Conservation (phyloP, 495 filamentous ascomycete genomes). For the Glonium stellatum region DNA sequence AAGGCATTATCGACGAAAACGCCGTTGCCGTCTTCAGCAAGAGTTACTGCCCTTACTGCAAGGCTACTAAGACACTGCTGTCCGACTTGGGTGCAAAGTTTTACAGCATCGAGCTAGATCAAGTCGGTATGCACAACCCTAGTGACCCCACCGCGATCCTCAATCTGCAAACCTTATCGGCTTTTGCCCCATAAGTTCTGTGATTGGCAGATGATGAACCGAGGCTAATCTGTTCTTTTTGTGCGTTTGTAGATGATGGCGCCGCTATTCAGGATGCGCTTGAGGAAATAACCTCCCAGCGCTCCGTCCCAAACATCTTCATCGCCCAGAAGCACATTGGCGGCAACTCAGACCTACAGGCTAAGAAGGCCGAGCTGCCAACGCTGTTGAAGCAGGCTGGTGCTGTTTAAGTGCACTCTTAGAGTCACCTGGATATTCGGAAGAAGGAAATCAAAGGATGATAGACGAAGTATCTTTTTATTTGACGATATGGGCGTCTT, state of each 20-base stretch:
- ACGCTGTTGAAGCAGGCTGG: conserved; percentile 57
- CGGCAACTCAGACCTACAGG: conserved; percentile 90
- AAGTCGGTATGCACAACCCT: conserved; percentile 55
- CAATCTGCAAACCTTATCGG: no score
- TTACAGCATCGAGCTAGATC: conserved; percentile 73
- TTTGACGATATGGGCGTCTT: background rate
- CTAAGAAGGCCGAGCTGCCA: conserved; percentile 49
- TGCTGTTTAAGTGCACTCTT: conserved; percentile 44
- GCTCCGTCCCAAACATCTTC: conserved; percentile 91
- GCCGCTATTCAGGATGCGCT: conserved; percentile 77
- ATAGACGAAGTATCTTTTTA: background rate
- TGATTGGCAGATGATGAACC: conserved; percentile 2
- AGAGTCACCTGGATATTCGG: background rate
- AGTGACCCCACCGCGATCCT: background rate
- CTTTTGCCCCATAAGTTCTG: background rate
- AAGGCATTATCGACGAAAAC: conserved; percentile 85
- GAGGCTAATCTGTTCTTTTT: background rate
- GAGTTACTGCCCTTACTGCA: conserved; percentile 94
- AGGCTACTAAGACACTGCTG: conserved; percentile 66
- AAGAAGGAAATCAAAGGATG: background rate
- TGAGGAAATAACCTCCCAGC: conserved; percentile 68
- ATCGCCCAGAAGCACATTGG: conserved; percentile 87
- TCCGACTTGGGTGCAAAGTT: conserved; percentile 63
- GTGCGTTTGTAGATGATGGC: conserved; percentile 61
- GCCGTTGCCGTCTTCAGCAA: conserved; percentile 94